phyloP scores from a whole-genome alignment of 2,329 filamentous ascomycete genomes.

The Hymenoscyphus fraxineus region DNA sequence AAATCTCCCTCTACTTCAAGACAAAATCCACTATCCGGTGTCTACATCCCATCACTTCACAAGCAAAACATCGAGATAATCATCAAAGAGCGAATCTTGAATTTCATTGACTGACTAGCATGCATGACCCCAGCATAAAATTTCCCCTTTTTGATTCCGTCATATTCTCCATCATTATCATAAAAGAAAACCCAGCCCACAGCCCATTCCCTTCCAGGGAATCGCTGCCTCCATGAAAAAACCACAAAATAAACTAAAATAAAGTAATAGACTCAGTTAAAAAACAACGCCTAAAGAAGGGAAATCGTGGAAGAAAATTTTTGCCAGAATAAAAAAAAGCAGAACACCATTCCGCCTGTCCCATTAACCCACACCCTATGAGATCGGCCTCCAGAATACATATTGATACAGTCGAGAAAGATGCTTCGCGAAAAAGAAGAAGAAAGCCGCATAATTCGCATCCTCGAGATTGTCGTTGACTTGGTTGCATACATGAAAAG shows the following conservation, averaged over 20 bases:
- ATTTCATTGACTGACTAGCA: neutral
- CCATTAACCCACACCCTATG: constrained; percentile 1
- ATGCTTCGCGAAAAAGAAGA: neutral
- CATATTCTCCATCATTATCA: constrained; percentile 4
- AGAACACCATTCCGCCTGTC: neutral
- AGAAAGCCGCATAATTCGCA: too few species aligned
- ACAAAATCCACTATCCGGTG: too few species aligned
- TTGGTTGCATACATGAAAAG: constrained; percentile 1
- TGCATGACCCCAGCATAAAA: neutral
- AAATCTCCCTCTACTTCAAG: too few species aligned
- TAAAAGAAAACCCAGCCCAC: neutral
- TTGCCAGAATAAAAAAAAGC: neutral
- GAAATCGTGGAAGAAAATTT: constrained; percentile 13
- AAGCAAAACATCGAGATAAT: neutral
- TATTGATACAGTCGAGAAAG: constrained; percentile 14
- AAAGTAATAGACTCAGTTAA: neutral
- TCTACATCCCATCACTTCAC: too few species aligned
- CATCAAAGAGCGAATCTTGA: neutral
- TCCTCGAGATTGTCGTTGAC: constrained; percentile 2
- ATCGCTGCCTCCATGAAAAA: neutral
- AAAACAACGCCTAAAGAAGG: constrained; percentile 19
- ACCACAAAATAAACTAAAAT: neutral
- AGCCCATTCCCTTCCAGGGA: neutral
- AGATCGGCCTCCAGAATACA: constrained; percentile 6
- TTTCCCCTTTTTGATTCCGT: neutral